These are phyloP conservation scores for Cladosporium sp. DNA, from an alignment of 2,329 filamentous ascomycete genomes.

Conservation along the genomic window DNA sequence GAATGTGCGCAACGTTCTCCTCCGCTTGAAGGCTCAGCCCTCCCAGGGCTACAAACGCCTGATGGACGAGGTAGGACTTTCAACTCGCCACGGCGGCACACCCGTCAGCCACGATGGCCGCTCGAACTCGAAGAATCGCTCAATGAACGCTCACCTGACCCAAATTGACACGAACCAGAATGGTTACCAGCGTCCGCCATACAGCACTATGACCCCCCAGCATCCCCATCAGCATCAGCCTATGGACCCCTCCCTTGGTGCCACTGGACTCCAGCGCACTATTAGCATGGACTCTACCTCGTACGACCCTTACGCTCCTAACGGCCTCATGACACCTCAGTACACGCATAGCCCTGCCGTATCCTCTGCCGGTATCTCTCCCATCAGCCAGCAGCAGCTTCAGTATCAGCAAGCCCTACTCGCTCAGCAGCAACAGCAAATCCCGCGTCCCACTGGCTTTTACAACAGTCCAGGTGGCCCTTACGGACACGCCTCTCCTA, in stretches of 20 bases:
- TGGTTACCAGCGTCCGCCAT: conserved; percentile 31
- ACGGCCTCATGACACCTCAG: conserved; percentile 27
- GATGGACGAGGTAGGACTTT: conserved; percentile 96
- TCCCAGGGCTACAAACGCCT: conserved; percentile 95
- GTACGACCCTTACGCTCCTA: conserved; percentile 41
- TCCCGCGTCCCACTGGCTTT: conserved; percentile 25
- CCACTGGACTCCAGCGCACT: conserved; percentile 38
- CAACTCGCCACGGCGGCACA: conserved; percentile 45
- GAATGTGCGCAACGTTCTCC: conserved; percentile 81
- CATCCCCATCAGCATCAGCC: conserved; percentile 17
- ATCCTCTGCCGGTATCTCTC: conserved; percentile 29
- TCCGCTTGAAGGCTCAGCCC: conserved; percentile 86
- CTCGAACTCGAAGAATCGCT: conserved; percentile 29
- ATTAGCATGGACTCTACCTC: conserved; percentile 45
- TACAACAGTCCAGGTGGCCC: conserved; percentile 22
- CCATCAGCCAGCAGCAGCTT: conserved; percentile 48
- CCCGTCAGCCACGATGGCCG: conserved; percentile 30
- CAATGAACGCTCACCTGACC: conserved; percentile 27
- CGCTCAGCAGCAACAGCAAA: conserved; percentile 35
- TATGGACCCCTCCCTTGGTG: conserved; percentile 32
- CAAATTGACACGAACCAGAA: conserved; percentile 28
- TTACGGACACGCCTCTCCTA: conserved; percentile 23
- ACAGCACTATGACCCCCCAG: conserved; percentile 28
- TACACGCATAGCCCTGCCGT: conserved; percentile 33
- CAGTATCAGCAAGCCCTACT: conserved; percentile 54